A percentile compares a stretch with the other conserved stretches of the same genome.
Conservation (phyloP, 1,139 yeast species). For the Meyerozyma elateridarum region DNA sequence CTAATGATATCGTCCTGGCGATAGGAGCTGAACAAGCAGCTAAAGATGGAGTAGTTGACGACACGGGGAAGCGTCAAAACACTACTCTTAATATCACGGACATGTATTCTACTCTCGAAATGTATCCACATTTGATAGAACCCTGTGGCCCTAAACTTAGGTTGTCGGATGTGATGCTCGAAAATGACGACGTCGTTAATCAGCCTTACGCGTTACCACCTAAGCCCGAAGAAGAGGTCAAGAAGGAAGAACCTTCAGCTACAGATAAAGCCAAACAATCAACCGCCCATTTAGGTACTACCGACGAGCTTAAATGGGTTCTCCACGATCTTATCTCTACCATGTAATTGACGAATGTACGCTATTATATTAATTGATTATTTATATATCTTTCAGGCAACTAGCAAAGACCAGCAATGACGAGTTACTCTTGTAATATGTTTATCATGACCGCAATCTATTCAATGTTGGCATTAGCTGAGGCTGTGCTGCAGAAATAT, state of each 20-base stretch:
- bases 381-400: slow-evolving; percentile 5
- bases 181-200: slow-evolving; percentile 49
- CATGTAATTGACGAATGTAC: slow-evolving; percentile 17
- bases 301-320: slow-evolving; percentile 68
- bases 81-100: slow-evolving; percentile 60
- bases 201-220: slow-evolving; percentile 41
- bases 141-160: slow-evolving; percentile 59
- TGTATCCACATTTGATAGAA: slow-evolving; percentile 65
- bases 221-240: slow-evolving; percentile 13
- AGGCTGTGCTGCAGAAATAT: too few species aligned
- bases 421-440: neutral
- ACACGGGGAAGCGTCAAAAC: slow-evolving; percentile 13
- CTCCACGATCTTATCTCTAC: slow-evolving; percentile 51
- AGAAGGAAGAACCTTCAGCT: slow-evolving; percentile 1
- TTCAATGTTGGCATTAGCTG: slow-evolving; percentile 11
- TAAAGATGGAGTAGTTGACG: neutral
- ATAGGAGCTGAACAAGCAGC: slow-evolving; percentile 12
- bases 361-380: slow-evolving; percentile 6
- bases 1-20: slow-evolving; percentile 32
- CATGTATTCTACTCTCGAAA: slow-evolving; percentile 55
- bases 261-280: slow-evolving; percentile 5
- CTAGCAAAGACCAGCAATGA: too few species aligned
- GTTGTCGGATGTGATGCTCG: slow-evolving; percentile 47
- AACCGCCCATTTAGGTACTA: slow-evolving; percentile 49
- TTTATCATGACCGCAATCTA: slow-evolving; percentile 22